A percentile compares a stretch with the other conserved stretches of the same genome.
Conservation (phyloP, 768 basidiomycete species). For the Trametes punicea region DNA sequence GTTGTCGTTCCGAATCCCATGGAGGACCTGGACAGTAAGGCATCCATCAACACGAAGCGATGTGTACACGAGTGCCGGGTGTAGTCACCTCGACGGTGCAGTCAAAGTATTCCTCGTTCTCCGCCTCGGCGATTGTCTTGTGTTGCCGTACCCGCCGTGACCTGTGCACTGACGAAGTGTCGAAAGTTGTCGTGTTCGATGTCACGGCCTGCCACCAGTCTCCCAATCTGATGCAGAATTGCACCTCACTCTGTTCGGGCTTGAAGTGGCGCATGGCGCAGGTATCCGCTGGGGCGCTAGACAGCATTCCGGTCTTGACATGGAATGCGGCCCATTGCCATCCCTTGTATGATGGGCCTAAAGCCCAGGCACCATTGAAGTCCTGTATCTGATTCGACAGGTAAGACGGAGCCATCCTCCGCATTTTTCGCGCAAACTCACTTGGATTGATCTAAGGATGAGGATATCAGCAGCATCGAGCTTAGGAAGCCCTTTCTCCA, state of each 20-base stretch:
- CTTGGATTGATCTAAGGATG: constrained; percentile 18
- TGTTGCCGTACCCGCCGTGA: constrained; percentile 10
- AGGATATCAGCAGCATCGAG: constrained; percentile 44
- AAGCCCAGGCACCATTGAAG: constrained; percentile 36
- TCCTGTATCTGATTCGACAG: constrained; percentile 30
- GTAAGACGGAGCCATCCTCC: neutral
- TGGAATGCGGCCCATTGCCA: constrained; percentile 57
- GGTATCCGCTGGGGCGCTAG: constrained; percentile 24
- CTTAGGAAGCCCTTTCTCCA: constrained; percentile 49
- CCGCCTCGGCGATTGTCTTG: constrained; percentile 24
- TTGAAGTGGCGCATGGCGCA: constrained; percentile 12
- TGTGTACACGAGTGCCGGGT: neutral
- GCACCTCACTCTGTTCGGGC: constrained; percentile 19
- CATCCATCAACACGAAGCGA: neutral
- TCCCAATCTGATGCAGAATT: constrained; percentile 23
- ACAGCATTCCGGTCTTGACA: constrained; percentile 34
- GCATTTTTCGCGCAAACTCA: neutral
- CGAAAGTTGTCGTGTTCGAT: neutral
- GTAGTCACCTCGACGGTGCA: constrained; percentile 44
- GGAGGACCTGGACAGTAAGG: constrained; percentile 41
- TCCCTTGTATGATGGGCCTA: constrained; percentile 42
- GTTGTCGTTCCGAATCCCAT: constrained; percentile 38
- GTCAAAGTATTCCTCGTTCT: constrained; percentile 26
- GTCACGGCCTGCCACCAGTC: constrained; percentile 30
- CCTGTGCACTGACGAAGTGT: neutral